These are phyloP conservation scores for Kluyveromyces nonfermentans DNA, from an alignment of 805 yeast genomes.

Conservation along the genomic window DNA sequence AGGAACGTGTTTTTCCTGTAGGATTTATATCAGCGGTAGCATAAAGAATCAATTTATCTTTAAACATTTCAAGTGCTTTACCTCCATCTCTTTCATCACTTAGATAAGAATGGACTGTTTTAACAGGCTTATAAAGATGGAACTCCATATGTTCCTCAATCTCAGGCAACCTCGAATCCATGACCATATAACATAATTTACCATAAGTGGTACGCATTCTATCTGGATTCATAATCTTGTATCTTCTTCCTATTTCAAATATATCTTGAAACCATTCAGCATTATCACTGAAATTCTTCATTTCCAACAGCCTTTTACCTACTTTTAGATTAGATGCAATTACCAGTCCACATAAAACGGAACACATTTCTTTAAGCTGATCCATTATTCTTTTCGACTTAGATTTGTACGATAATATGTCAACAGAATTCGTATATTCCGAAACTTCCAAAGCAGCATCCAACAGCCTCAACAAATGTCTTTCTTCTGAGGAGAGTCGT, in stretches of 20 bases:
- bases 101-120: conserved; percentile 47
- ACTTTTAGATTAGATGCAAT: conserved; percentile 67
- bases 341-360: conserved; percentile 67
- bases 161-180: conserved; percentile 74
- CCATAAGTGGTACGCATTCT: conserved; percentile 73
- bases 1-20: conserved; percentile 42
- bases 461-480: conserved; percentile 54
- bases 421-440: conserved; percentile 74
- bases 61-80: conserved; percentile 36
- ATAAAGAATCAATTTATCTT: conserved; percentile 47
- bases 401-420: conserved; percentile 54
- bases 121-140: conserved; percentile 62
- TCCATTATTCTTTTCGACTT: conserved; percentile 63
- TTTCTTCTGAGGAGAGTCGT: conserved; percentile 57
- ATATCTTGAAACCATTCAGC: conserved; percentile 63
- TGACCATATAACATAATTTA: conserved; percentile 71
- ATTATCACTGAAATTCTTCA: conserved; percentile 59
- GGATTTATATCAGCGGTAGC: conserved; percentile 66
- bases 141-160: conserved; percentile 64
- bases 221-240: conserved; percentile 79
- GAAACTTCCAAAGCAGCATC: conserved; percentile 74
- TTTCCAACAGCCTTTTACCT: conserved; percentile 55
- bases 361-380: conserved; percentile 67
- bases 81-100: conserved; percentile 32
- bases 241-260: conserved; percentile 72